Evolutionary conservation across 177 flowering plant genomes (phyloP).

Genomic region (Vitis hybrid): DNA sequence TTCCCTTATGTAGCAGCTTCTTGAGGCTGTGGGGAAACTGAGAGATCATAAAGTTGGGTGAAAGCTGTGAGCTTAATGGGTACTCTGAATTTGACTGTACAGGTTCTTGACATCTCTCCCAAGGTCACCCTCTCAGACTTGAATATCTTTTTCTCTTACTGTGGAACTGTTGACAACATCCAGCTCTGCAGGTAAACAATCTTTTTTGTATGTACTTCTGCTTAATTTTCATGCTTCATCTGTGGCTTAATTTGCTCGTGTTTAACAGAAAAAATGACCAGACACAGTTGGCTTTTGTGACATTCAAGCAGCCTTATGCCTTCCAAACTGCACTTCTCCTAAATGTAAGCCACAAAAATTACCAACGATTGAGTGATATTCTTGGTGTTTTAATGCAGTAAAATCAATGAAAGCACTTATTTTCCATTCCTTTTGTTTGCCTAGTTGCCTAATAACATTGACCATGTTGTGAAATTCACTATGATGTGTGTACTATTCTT

Average conservation of each 20-base stretch:
- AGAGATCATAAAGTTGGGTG: neutral
- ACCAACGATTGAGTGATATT: neutral
- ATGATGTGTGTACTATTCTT: no score
- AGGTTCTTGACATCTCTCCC: conserved; percentile 32
- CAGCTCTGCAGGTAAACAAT: conserved; percentile 22
- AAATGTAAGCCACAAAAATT: conserved; percentile 20
- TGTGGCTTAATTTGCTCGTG: neutral
- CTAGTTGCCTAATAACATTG: no score
- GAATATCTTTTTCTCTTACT: conserved; percentile 29
- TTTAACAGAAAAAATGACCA: conserved; percentile 19
- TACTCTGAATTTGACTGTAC: conserved; percentile 20
- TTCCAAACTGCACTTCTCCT: conserved; percentile 39
- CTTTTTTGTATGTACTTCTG: no score
- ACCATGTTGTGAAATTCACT: no score
- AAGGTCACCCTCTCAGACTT: conserved; percentile 25
- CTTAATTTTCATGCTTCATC: neutral
- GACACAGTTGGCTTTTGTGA: conserved; percentile 27
- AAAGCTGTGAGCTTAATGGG: conserved; percentile 15
- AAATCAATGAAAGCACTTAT: no score
- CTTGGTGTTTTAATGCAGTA: neutral
- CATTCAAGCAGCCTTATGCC: conserved; percentile 41
- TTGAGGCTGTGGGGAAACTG: neutral
- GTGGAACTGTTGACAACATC: conserved; percentile 26
- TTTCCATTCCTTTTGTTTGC: no score
- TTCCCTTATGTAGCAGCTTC: no score